Evolutionary conservation across 306 rosid genomes (phyloP), one percentile per base, ranked within the genome.

Genomic region (Acacia confusa): DNA sequence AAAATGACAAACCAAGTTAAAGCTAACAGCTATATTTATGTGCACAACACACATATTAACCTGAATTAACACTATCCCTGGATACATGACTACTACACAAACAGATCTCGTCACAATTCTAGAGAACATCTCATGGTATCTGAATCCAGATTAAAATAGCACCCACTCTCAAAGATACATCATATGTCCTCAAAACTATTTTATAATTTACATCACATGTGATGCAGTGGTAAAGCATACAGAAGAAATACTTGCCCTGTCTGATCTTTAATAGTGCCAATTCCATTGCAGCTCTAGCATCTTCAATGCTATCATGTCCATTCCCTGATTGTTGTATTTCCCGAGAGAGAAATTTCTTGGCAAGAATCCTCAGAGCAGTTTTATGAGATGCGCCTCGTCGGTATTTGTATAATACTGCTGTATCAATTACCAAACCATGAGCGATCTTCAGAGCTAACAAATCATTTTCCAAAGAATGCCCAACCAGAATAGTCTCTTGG

Each of bases 221-320:
- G 69, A 64, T 82, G 47, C 48, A 79, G 13, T 15, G 72, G 17
- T n/a, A 71, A 83, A 30, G 52, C 65, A 79, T 63, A 77, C 58
- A 71, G 83, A 79, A 55, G 75, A 83, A 77, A 72, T 70, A 81
- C 92, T 86, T 83, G 72, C 99, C 99, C 70, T 89, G 81, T 84
- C 61, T 88, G 32, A 95, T 92, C 90, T 95, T 95, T 79, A 93
- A 80, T 25, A 93, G 78, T 50, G 97, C 98, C 82, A 95, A 87
- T 79, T 95, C 97, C 97, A 95, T 67, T 74, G 99, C 84, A 75
- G 99, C 84, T 83, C 92, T 93, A 57, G 99, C 99, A 86, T 95
- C 99, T 85, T 95, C 99, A 79, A 80, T 71, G 85, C 99, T 95
- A 89, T 93, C 97, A 84, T 95, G 99, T 74, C 99, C 99, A 83